Evolutionary conservation across 495 filamentous ascomycete species (phyloP).

Genomic region (Lepraria neglecta): DNA sequence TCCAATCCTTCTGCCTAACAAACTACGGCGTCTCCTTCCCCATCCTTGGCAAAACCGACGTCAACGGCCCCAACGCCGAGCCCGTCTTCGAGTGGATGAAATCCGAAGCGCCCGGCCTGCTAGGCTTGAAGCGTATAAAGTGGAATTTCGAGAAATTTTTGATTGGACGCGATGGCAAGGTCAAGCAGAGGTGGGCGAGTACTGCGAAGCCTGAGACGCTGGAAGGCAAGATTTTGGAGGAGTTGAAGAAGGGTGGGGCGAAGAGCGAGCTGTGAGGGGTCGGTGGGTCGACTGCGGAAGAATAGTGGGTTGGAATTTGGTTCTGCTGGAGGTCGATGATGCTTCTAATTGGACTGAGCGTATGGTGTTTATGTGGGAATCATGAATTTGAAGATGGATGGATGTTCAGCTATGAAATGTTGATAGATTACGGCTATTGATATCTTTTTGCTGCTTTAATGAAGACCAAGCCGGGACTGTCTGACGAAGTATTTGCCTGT

Average conservation of each 20-base stretch:
- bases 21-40: slow-evolving; percentile 97
- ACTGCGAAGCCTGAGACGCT: slow-evolving; percentile 77
- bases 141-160: slow-evolving; percentile 99
- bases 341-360: neutral
- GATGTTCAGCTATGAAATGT: no score
- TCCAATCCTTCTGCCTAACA: slow-evolving; percentile 83
- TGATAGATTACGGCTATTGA: no score
- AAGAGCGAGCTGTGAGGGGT: slow-evolving; percentile 22
- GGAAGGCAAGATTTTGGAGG: slow-evolving; percentile 66
- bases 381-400: neutral
- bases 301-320: neutral
- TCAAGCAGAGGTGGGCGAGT: slow-evolving; percentile 75
- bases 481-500: no score
- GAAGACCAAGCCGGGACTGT: no score
- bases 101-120: slow-evolving; percentile 68
- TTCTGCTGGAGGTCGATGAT: neutral
- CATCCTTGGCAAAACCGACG: slow-evolving; percentile 82
- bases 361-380: neutral
- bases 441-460: no score
- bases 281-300: neutral
- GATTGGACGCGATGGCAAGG: slow-evolving; percentile 74
- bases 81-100: slow-evolving; percentile 89
- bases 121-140: slow-evolving; percentile 85
- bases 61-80: slow-evolving; percentile 77
- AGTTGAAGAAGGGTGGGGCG: slow-evolving; percentile 50